phyloP scores from a whole-genome alignment of 108 stramenopile genomes.

The Fragilaria radians region DNA sequence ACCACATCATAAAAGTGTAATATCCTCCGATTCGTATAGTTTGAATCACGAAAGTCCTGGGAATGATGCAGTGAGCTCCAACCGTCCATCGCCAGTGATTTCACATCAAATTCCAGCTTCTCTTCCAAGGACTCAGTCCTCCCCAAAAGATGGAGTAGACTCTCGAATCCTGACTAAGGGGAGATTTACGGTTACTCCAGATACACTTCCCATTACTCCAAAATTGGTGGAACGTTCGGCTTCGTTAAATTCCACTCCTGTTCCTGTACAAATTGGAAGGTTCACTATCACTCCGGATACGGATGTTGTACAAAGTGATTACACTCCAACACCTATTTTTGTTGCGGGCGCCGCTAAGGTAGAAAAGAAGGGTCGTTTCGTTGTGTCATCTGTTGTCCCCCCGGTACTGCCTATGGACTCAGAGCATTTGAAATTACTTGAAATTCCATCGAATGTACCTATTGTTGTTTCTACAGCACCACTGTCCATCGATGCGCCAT shows the following conservation, averaged over 20 bases:
- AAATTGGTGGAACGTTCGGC: not conserved
- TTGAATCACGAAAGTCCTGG: no score
- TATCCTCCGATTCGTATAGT: no score
- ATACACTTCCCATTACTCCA: not conserved
- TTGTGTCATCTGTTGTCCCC: not conserved
- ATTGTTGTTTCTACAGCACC: not conserved
- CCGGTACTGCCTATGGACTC: not conserved
- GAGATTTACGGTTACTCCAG: not conserved
- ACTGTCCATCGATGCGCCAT: not conserved
- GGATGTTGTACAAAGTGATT: not conserved
- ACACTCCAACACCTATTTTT: no score
- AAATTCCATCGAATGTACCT: not conserved
- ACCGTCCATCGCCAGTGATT: no score
- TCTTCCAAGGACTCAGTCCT: no score
- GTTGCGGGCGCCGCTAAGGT: not conserved
- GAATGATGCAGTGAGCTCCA: no score
- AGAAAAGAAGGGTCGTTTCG: not conserved
- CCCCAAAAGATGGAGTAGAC: no score
- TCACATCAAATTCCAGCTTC: no score
- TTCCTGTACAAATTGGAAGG: not conserved
- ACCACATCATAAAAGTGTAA: no score
- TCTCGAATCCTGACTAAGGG: no score
- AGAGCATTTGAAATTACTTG: not conserved
- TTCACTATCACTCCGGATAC: not conserved
- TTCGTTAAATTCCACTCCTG: not conserved